Evolutionary conservation across 176 grass and related monocot species (phyloP), one percentile per base, ranked within the genome.

Genomic region (Carex scoparia): DNA sequence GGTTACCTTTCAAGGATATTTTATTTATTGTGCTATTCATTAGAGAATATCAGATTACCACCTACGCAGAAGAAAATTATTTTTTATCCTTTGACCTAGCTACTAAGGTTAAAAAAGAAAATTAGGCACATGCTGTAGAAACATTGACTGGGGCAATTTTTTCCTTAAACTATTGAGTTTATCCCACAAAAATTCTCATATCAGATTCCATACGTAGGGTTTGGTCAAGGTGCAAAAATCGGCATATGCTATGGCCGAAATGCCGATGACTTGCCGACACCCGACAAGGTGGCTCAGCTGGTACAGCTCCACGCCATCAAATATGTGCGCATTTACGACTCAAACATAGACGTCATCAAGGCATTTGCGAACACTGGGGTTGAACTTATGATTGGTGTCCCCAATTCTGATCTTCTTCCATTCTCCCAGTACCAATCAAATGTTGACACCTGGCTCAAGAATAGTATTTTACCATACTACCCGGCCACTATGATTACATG

Each of bases 401-500:
- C 96, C 19, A 99, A 99, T 84, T 90, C 96, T 33, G 96, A 99
- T 88, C 87, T 99, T 73, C 96, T 99, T 65, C 80, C 96, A 69
- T 99, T 99, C 55, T 79, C 93, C n/a, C 96, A 99, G 87, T 99
- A 94, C 93, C 96, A 99, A 85, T 95, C 93, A 79, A 99, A 95
- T 54, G 96, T 99, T 0, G 93, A 99, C 66, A 94, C 93, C 18
- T 99, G 96, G 96, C 90, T 99, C 55, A 99, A 94, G 88, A 99
- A 95, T 85, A 93, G 93, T 86, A 89, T 99, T 84, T 85, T 99
- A 58, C 91, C 93, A 0, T 99, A 95, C 82, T 99, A 99, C 85
- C 93, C 96, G 7, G 89, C 93, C 51, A 95, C 96, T 42, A 73
- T 35, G 76, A 94, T 99, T 84, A 92, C 90, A 28, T 87, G 92